A percentile compares a stretch with the other conserved stretches of the same genome.
Evolutionary conservation across 2,329 filamentous ascomycete genomes (phyloP).

Genomic region (Cryphonectria naterciae): DNA sequence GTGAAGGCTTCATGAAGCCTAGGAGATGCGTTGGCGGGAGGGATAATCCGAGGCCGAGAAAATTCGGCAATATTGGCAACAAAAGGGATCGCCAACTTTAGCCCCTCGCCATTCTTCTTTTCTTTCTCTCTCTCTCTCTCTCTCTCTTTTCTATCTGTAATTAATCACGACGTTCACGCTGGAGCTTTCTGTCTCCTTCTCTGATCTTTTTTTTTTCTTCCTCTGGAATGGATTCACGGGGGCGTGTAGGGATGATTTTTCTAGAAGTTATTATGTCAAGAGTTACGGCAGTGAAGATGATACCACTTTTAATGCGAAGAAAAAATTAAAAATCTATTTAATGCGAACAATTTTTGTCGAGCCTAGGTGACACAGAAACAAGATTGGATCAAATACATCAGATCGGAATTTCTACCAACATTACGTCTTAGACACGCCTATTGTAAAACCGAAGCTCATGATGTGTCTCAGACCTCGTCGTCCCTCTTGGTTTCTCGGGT

Average conservation of each 20-base stretch:
- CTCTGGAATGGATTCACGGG: not conserved
- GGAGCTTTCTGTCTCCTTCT: not conserved
- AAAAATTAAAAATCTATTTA: not conserved
- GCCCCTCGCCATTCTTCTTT: not conserved
- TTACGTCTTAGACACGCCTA: not conserved
- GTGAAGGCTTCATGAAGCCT: not conserved
- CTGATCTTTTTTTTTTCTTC: not conserved
- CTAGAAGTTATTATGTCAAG: not conserved
- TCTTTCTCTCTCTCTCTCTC: not conserved
- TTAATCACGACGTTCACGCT: constrained; percentile 7
- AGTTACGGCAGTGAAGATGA: not conserved
- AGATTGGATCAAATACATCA: not conserved
- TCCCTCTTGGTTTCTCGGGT: not conserved
- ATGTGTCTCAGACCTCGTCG: not conserved
- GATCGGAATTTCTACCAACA: not conserved
- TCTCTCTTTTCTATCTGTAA: not conserved
- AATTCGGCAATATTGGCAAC: not conserved
- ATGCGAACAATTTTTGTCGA: not conserved
- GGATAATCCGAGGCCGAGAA: not conserved
- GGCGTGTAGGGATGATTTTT: constrained; percentile 1
- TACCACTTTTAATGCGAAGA: constrained; percentile 1
- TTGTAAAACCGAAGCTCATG: not conserved
- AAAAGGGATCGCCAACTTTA: not conserved
- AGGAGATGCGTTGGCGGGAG: not conserved
- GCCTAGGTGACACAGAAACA: not conserved